Conservation (phyloP, 2,329 filamentous ascomycete species). For the Fusarium verticillioides region DNA sequence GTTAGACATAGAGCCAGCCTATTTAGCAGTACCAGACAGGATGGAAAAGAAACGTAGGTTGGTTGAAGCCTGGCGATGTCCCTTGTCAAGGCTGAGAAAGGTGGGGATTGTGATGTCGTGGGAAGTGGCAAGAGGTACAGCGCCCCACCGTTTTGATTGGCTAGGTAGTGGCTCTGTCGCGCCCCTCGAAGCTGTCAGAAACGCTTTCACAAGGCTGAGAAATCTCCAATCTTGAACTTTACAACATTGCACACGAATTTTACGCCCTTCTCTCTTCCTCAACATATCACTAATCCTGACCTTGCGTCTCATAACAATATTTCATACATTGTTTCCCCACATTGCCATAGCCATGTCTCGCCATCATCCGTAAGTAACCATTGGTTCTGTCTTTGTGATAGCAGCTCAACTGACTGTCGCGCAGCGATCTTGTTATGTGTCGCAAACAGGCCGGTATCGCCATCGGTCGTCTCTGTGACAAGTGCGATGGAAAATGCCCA, state of each 20-base stretch:
- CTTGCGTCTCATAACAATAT: neutral
- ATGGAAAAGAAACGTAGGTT: neutral
- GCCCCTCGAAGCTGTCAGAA: constrained; percentile 39
- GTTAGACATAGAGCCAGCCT: neutral
- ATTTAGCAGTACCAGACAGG: neutral
- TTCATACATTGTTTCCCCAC: neutral
- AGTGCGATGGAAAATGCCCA: constrained; percentile 99
- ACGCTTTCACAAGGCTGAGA: constrained; percentile 58
- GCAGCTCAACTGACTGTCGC: constrained; percentile 41
- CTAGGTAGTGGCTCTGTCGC: constrained; percentile 3
- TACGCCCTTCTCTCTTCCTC: constrained; percentile 2
- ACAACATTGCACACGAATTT: constrained; percentile 18
- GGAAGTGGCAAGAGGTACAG: constrained; percentile 30
- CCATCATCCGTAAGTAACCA: constrained; percentile 81
- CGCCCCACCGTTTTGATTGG: constrained; percentile 41
- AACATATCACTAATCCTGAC: constrained; percentile 9
- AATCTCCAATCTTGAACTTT: constrained; percentile 47
- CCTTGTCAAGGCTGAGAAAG: constrained; percentile 46
- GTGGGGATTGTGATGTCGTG: constrained; percentile 34
- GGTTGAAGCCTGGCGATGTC: constrained; percentile 8
- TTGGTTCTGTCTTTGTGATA: neutral
- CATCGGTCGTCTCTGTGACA: constrained; percentile 98
- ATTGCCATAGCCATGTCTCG: constrained; percentile 76
- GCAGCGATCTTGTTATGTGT: constrained; percentile 97
- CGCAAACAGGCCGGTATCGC: constrained; percentile 97